phyloP scores from a whole-genome alignment of 345 rosid species.

The Combretum micranthum region DNA sequence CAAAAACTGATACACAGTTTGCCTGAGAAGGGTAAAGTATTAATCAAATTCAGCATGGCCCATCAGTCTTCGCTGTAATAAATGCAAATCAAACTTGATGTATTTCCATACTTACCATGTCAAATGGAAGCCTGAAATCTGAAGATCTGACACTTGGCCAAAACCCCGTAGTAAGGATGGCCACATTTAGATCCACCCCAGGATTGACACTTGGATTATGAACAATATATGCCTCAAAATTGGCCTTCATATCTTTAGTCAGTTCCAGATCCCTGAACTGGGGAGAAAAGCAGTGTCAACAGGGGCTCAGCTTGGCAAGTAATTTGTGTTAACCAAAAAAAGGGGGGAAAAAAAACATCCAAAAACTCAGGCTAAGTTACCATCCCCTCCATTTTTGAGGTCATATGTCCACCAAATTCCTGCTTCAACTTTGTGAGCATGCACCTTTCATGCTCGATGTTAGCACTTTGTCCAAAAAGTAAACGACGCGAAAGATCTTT shows the following conservation, averaged over 20 bases:
- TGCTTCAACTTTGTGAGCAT: conserved; percentile 71
- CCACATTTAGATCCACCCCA: conserved; percentile 1
- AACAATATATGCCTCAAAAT: neutral
- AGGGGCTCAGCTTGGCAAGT: neutral
- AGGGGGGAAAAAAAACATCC: neutral
- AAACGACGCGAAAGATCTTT: conserved; percentile 50
- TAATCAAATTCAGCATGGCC: neutral
- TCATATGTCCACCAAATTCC: conserved; percentile 56
- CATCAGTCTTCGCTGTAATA: neutral
- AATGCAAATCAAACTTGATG: neutral
- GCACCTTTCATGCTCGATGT: conserved; percentile 69
- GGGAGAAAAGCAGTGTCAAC: neutral
- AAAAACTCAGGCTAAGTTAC: conserved; percentile 23
- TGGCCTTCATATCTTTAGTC: conserved; percentile 3
- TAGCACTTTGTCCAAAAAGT: conserved; percentile 69
- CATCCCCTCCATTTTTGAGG: conserved; percentile 86
- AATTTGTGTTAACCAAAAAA: neutral
- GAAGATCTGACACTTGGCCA: conserved; percentile 9
- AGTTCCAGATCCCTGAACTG: conserved; percentile 11
- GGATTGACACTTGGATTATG: conserved; percentile 1
- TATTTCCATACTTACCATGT: conserved; percentile 5
- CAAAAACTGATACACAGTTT: conserved; percentile 46
- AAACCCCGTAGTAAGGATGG: conserved; percentile 7
- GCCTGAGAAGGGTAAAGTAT: conserved; percentile 5
- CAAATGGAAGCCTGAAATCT: conserved; percentile 9